Evolutionary conservation across 192 early-diverging fungal species (phyloP), one percentile per base, ranked within the genome.

Genomic region (Physocladia obscura): DNA sequence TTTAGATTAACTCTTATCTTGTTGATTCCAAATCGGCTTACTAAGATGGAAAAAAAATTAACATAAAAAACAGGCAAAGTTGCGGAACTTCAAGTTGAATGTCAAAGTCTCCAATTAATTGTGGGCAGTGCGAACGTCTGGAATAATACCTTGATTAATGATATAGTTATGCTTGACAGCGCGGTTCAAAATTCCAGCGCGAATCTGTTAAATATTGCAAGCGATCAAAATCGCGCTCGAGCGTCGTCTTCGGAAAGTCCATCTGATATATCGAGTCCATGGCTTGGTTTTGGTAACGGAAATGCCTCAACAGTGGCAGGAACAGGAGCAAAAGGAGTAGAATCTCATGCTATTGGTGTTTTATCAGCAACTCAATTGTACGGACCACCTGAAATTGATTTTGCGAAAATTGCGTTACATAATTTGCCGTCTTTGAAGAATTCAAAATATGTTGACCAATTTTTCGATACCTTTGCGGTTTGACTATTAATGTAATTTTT

Each of bases 301-400:
- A n/a, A n/a, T n/a, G n/a, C n/a, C n/a, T 8, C 51, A 54, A 24
- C n/a, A 54, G 51, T 54, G 51, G 51, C 0, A n/a, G 19, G 56
- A n/a, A 13, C 31, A 6, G 11, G 5, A 52, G 21, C 29, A 27
- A 27, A 19, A n/a, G 44, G 11, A n/a, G 44, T 47, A n/a, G 44
- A 11, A 47, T 11, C 44, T 47, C 44, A n/a, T 47, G n/a, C 11
- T 47, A 47, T 11, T 47, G 44, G 44, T n/a, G 44, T 47, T 47
- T 11, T 11, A 29, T 57, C 65, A 6, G 65, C 65, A 4, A 44
- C 54, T 6, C 29, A 68, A 27, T 27, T 68, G 4, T 68, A 57
- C 52, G 65, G 65, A 4, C 38, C 38, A 31, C 51, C 54, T 27
- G 52, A 57, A 38, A 21, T 27, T 39, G 65, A 68, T 27, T 49